Percentiles rank a stretch among this genome's conserved stretches.
Evolutionary conservation across 208 protist genomes (phyloP).

Genomic region (Paratrypanosoma confusum): DNA sequence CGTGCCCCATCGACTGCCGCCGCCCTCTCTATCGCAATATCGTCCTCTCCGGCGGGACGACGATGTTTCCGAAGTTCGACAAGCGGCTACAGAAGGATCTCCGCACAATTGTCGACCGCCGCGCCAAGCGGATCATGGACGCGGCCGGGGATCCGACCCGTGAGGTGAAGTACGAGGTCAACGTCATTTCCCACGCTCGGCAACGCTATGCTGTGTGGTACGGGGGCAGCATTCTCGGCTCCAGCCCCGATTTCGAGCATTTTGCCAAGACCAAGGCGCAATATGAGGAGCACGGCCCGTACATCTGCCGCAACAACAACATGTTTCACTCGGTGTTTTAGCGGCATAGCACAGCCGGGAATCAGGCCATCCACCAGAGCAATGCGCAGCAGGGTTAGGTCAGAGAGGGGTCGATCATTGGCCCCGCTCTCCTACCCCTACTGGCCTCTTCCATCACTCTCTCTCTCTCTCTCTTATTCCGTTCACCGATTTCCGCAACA

Average conservation of each 20-base stretch:
- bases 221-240: constrained; percentile 92
- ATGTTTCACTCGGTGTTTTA: constrained; percentile 28
- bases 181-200: constrained; percentile 85
- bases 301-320: constrained; percentile 70
- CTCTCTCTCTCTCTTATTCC: too few species aligned
- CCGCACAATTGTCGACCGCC: constrained; percentile 9
- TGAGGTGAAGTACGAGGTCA: constrained; percentile 83
- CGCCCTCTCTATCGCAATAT: constrained; percentile 94
- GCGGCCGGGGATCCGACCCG: constrained; percentile 11
- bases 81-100: constrained; percentile 22
- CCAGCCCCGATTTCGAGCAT: constrained; percentile 82
- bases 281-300: constrained; percentile 97
- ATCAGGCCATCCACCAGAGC: not conserved
- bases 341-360: not conserved
- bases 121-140: constrained; percentile 11
- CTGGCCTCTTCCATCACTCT: too few species aligned
- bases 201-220: constrained; percentile 94
- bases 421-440: too few species aligned
- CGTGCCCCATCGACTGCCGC: constrained; percentile 95
- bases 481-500: too few species aligned
- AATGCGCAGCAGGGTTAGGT: too few species aligned
- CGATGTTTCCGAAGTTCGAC: constrained; percentile 95
- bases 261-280: constrained; percentile 90
- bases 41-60: constrained; percentile 96
- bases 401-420: too few species aligned